A percentile compares a stretch with the other conserved stretches of the same genome.
Conservation (phyloP, 2,329 filamentous ascomycete species). For the Pseudogymnoascus sp. region DNA sequence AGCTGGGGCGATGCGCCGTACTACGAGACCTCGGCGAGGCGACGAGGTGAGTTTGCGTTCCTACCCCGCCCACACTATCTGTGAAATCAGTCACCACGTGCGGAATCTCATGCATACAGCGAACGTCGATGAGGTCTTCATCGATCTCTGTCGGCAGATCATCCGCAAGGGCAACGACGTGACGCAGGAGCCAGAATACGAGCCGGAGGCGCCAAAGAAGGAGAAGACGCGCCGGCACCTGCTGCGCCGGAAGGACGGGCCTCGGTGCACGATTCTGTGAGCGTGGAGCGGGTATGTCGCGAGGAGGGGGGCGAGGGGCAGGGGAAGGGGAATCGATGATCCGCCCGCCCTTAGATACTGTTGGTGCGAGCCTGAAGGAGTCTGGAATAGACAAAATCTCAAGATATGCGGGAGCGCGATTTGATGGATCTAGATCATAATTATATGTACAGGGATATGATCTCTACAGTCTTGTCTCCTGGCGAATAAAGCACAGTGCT, state of each 20-base stretch:
- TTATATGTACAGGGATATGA: conserved; percentile 7
- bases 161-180: conserved; percentile 45
- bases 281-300: neutral
- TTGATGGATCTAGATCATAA: conserved; percentile 3
- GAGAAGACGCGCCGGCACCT: conserved; percentile 22
- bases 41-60: conserved; percentile 34
- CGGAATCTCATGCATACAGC: conserved; percentile 22
- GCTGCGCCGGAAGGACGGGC: conserved; percentile 10
- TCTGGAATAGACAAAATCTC: conserved; percentile 1
- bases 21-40: conserved; percentile 61
- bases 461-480: conserved; percentile 1
- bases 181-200: conserved; percentile 9
- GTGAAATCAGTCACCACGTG: neutral
- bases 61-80: neutral
- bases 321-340: neutral
- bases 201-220: conserved; percentile 29
- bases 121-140: conserved; percentile 66
- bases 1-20: conserved; percentile 65
- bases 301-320: neutral
- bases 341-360: neutral
- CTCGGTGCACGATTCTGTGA: conserved; percentile 33
- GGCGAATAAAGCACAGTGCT: neutral
- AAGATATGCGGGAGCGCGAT: conserved; percentile 1
- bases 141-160: conserved; percentile 58
- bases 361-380: conserved; percentile 1